phyloP scores from a whole-genome alignment of 768 basidiomycete genomes.

The Boletus edulis region DNA sequence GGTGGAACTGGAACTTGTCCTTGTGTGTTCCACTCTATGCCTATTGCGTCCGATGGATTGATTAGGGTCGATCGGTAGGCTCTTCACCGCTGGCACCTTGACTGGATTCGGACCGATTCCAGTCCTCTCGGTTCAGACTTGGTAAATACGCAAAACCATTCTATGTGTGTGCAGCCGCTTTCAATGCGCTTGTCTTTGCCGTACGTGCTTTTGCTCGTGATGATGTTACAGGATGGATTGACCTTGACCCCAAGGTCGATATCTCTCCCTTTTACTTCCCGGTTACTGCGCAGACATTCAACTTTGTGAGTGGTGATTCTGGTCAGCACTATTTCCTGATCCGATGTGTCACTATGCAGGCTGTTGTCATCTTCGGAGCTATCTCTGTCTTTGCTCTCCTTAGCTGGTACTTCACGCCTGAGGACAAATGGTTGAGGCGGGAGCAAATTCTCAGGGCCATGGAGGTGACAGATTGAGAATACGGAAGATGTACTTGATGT shows the following conservation, averaged over 20 bases:
- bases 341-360: conserved; percentile 40
- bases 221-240: background rate
- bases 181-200: conserved; percentile 72
- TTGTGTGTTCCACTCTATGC: conserved; percentile 49
- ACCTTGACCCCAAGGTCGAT: conserved; percentile 53
- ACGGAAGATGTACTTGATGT: background rate
- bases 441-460: conserved; percentile 58
- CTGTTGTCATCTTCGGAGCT: conserved; percentile 73
- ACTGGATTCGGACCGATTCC: conserved; percentile 80
- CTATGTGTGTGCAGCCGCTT: conserved; percentile 64
- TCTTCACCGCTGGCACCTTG: conserved; percentile 84
- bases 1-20: conserved; percentile 90
- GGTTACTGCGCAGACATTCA: conserved; percentile 71
- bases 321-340: background rate
- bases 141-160: conserved; percentile 66
- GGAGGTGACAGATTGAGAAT: too few relatives aligned
- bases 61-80: conserved; percentile 53
- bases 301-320: conserved; percentile 60
- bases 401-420: conserved; percentile 77
- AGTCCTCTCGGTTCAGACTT: conserved; percentile 67
- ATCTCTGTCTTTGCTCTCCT: conserved; percentile 76
- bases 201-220: conserved; percentile 41
- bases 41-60: background rate
- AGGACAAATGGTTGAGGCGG: conserved; percentile 75
- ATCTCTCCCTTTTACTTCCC: conserved; percentile 90